These are phyloP conservation scores for Actinomortierella wolfii DNA, from an alignment of 371 early-diverging fungal genomes.

Conservation along the genomic window DNA sequence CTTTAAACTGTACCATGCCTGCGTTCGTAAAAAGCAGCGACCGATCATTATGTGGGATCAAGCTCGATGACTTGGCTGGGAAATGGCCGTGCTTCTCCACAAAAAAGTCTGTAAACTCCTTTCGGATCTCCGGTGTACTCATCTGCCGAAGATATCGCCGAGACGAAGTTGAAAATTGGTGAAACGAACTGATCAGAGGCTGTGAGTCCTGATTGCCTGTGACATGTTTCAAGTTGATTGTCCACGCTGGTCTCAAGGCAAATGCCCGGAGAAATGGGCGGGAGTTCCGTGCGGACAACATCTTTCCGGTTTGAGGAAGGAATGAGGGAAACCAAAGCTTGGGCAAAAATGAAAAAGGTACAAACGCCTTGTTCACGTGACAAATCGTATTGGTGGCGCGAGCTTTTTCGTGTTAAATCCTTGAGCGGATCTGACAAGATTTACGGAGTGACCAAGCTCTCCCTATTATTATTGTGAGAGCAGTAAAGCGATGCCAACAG, in stretches of 20 bases:
- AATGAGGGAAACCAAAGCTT: slow-evolving; percentile 4
- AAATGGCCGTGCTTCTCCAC: slow-evolving; percentile 26
- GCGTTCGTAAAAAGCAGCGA: slow-evolving; percentile 81
- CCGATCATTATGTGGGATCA: slow-evolving; percentile 75
- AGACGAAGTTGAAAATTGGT: not conserved
- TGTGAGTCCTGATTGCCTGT: not conserved
- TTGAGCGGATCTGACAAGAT: too few species aligned
- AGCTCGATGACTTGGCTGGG: slow-evolving; percentile 44
- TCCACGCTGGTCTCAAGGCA: not conserved
- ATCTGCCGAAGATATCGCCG: slow-evolving; percentile 26
- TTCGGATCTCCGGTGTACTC: slow-evolving; percentile 41
- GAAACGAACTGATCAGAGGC: not conserved
- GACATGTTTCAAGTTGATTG: not conserved
- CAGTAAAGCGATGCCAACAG: too few species aligned
- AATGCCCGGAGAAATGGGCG: not conserved
- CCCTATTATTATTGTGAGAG: too few species aligned
- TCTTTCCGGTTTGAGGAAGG: slow-evolving; percentile 2
- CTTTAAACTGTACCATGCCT: slow-evolving; percentile 83
- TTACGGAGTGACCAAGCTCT: too few species aligned
- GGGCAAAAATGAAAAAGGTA: not conserved
- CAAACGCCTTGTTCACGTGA: too few species aligned
- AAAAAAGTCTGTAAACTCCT: slow-evolving; percentile 44
- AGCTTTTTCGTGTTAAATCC: too few species aligned
- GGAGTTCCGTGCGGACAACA: not conserved
- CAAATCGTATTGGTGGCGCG: too few species aligned